phyloP scores from a whole-genome alignment of 495 filamentous ascomycete species.

The Penicillium turbatum region DNA sequence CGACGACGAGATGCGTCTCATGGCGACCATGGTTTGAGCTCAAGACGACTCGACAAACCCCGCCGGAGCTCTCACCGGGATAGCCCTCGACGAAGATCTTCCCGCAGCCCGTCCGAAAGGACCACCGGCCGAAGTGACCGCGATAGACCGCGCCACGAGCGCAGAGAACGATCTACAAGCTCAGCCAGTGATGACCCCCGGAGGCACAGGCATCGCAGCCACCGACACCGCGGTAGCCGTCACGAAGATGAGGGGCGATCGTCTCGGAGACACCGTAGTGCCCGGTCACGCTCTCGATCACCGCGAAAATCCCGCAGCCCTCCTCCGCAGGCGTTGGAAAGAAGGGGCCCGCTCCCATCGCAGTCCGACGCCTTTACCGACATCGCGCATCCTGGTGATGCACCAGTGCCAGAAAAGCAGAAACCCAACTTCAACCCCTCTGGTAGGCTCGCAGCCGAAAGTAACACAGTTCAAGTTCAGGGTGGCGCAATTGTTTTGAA shows the following conservation, averaged over 20 bases:
- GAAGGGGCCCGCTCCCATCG: conserved; percentile 61
- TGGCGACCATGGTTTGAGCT: conserved; percentile 25
- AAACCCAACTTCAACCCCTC: conserved; percentile 82
- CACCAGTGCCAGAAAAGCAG: conserved; percentile 59
- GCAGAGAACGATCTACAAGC: conserved; percentile 24
- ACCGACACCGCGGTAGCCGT: conserved; percentile 28
- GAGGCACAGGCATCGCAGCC: conserved; percentile 32
- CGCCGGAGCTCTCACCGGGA: conserved; percentile 32
- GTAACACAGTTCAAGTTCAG: conserved; percentile 74
- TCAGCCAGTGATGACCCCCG: conserved; percentile 25
- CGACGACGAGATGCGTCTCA: conserved; percentile 21
- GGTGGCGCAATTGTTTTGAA: conserved; percentile 71
- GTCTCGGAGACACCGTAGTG: conserved; percentile 25
- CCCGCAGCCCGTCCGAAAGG: conserved; percentile 23
- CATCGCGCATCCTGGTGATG: conserved; percentile 32
- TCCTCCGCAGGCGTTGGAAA: conserved; percentile 28
- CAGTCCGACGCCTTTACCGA: conserved; percentile 66
- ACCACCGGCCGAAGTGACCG: conserved; percentile 20
- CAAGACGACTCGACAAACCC: conserved; percentile 27
- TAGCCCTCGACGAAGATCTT: conserved; percentile 17
- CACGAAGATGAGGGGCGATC: conserved; percentile 23
- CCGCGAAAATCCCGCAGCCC: conserved; percentile 28
- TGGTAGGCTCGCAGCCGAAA: conserved; percentile 79
- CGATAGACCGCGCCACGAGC: conserved; percentile 26
- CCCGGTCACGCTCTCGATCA: conserved; percentile 33